These are phyloP conservation scores for Oryza officinalis DNA, from an alignment of 176 grass and related monocot species.

Conservation along the genomic window DNA sequence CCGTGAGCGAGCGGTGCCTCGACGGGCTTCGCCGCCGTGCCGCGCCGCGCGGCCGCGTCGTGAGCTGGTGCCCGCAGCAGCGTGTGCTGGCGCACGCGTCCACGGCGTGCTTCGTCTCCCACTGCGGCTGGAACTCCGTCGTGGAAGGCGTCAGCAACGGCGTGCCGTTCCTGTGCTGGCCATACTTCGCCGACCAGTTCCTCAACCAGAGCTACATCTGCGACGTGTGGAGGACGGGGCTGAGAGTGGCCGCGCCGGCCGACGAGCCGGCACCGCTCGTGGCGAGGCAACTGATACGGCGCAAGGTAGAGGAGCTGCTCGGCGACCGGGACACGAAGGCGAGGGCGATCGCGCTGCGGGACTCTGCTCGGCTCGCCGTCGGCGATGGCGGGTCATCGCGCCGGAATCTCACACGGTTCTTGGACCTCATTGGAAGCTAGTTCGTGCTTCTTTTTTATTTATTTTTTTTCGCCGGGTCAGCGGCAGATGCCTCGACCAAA, in stretches of 20 bases:
- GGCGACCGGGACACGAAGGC: slow-evolving; percentile 24
- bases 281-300: slow-evolving; percentile 38
- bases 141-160: slow-evolving; percentile 53
- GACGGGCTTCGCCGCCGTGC: slow-evolving; percentile 12
- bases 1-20: slow-evolving; percentile 26
- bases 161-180: slow-evolving; percentile 64
- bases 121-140: slow-evolving; percentile 60
- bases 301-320: slow-evolving; percentile 42
- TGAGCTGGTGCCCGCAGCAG: slow-evolving; percentile 48
- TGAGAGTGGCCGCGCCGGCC: slow-evolving; percentile 35
- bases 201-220: slow-evolving; percentile 56
- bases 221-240: slow-evolving; percentile 47
- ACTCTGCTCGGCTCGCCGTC: not conserved
- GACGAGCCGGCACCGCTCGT: slow-evolving; percentile 24
- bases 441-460: too few species aligned
- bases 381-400: slow-evolving; percentile 22
- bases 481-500: too few species aligned
- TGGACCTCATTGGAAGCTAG: slow-evolving; percentile 18
- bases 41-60: slow-evolving; percentile 46
- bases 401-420: slow-evolving; percentile 24
- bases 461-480: too few species aligned
- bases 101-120: slow-evolving; percentile 52
- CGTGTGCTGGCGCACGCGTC: slow-evolving; percentile 57
- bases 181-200: slow-evolving; percentile 63
- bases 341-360: slow-evolving; percentile 27